Evolutionary conservation across 2,329 filamentous ascomycete genomes (phyloP), one percentile per base, ranked within the genome.

Genomic region (Helotiales sp.): DNA sequence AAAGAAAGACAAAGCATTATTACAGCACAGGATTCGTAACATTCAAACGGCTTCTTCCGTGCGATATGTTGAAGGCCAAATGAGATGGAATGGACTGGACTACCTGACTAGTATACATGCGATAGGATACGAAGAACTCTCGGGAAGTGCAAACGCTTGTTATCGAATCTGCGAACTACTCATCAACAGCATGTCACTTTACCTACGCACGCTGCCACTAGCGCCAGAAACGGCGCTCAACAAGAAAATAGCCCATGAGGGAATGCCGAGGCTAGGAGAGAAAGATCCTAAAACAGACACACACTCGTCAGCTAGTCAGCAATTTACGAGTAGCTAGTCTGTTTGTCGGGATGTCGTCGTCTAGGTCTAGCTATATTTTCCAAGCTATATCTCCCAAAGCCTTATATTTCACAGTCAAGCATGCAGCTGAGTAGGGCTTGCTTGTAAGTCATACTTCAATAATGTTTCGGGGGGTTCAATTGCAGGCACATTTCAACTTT

Each of bases 241-340:
- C 47, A 28, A 50, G 24, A 28, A 50, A 50, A 50, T 50, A 17
- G 30, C 49, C 8, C 24, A 52, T 11, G 49, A 32, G 49, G 30
- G 32, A 58, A 37, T 59, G 55, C 32, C 55, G 55, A 59, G 32
- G 34, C 37, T 59, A 59, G 17, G 34, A 43, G 20, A 32, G 22
- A 17, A 10, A 11, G 4, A 28, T 50, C 13, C 22, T 28, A 50
- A 50, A 50, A 28, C 47, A 50, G 47, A 50, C 1, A 50, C 3
- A 15, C 22, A 50, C 17, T 50, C 47, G 47, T 50, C 47, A 50
- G 47, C 47, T 50, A 50, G 24, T 26, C 47, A 28, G 40, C 40
- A 20, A 45, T 17, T 6, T 45, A 20, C 34, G 15, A 40, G 8
- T 3, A 40, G 15, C 40, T 45, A 45, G 40, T 50, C 15, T 28